These are phyloP conservation scores for Stagonosporopsis cucurbitacearum DNA, from an alignment of 2,329 filamentous ascomycete species.

Conservation along the genomic window DNA sequence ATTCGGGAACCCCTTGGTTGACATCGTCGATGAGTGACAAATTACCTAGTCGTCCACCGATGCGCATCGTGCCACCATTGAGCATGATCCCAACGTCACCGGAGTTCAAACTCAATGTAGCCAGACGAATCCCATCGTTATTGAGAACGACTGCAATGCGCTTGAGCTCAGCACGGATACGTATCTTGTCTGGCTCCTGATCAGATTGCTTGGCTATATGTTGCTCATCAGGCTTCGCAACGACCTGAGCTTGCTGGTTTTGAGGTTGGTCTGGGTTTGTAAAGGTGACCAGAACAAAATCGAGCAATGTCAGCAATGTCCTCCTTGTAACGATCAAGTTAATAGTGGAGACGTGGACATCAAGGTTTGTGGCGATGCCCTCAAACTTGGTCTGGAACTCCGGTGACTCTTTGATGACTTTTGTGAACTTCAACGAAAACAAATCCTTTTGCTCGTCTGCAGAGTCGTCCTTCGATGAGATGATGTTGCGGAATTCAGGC, in stretches of 20 bases:
- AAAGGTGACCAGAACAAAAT: slow-evolving; percentile 94
- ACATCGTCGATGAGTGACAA: slow-evolving; percentile 91
- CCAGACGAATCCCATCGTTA: slow-evolving; percentile 93
- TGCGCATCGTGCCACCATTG: slow-evolving; percentile 82
- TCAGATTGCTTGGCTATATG: slow-evolving; percentile 47
- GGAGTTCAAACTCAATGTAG: slow-evolving; percentile 89
- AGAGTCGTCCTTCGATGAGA: slow-evolving; percentile 83
- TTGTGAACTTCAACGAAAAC: slow-evolving; percentile 86
- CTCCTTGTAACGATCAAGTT: slow-evolving; percentile 93
- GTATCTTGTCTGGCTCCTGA: slow-evolving; percentile 73
- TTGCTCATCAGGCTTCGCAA: slow-evolving; percentile 41
- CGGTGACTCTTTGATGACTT: slow-evolving; percentile 87
- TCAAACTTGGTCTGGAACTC: slow-evolving; percentile 93
- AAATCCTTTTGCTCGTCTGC: slow-evolving; percentile 78
- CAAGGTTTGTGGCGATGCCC: slow-evolving; percentile 90
- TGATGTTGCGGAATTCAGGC: slow-evolving; percentile 93
- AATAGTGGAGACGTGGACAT: slow-evolving; percentile 91
- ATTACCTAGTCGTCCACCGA: slow-evolving; percentile 86
- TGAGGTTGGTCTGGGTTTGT: slow-evolving; percentile 65
- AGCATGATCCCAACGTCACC: slow-evolving; percentile 91
- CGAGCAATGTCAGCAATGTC: slow-evolving; percentile 87
- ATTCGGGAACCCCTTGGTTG: slow-evolving; percentile 82
- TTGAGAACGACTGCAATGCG: slow-evolving; percentile 94
- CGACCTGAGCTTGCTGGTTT: slow-evolving; percentile 42
- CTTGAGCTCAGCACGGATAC: slow-evolving; percentile 91